A percentile compares a stretch with the other conserved stretches of the same genome.
Evolutionary conservation across 2,329 filamentous ascomycete genomes (phyloP).

Genomic region (Calonectria pseudoreteaudii): DNA sequence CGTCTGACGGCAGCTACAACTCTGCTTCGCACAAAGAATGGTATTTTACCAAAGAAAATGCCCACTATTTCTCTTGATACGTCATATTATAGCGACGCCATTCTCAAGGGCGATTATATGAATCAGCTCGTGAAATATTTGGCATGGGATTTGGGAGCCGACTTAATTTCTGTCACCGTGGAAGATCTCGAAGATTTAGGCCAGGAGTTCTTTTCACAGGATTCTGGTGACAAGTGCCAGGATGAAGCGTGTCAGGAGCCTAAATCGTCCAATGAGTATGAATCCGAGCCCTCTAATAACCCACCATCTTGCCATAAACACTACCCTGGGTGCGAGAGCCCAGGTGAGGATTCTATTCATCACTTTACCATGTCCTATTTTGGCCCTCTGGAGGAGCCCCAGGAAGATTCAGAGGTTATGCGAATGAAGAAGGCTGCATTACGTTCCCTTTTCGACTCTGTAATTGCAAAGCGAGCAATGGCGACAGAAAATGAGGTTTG

Average conservation of each 20-base stretch:
- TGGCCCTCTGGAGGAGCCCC: fast-evolving
- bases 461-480: too few species aligned
- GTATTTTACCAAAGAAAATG: not conserved
- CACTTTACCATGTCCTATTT: not conserved
- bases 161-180: not conserved
- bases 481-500: fast-evolving
- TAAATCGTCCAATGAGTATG: not conserved
- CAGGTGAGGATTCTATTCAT: not conserved
- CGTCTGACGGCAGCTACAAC: not conserved
- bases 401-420: not conserved
- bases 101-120: not conserved
- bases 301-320: not conserved
- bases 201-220: not conserved
- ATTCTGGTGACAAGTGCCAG: not conserved
- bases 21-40: not conserved
- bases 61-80: not conserved
- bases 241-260: not conserved
- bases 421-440: not conserved
- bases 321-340: too few species aligned
- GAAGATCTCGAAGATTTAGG: not conserved
- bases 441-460: not conserved
- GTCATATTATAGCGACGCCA: not conserved
- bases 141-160: not conserved
- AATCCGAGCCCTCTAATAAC: not conserved
- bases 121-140: not conserved